Percentiles rank a stretch among this genome's conserved stretches.
Evolutionary conservation across 176 grass and related monocot species (phyloP).

Genomic region (Metroxylon sagu): DNA sequence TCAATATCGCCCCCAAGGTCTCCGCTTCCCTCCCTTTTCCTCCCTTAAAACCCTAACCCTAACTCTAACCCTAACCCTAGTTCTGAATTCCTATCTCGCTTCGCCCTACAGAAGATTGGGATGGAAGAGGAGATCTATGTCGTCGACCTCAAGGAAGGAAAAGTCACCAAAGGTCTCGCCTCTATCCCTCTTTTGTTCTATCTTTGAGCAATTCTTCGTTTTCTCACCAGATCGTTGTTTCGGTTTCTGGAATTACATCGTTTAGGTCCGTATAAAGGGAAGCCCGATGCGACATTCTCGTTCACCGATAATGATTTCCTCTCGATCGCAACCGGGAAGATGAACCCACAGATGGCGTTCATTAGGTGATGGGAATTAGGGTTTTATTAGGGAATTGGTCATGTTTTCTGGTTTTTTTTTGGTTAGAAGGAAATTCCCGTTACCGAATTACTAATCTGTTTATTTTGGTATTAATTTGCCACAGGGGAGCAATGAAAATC

Average conservation of each 20-base stretch:
- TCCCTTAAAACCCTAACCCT: neutral
- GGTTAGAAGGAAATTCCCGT: too few species aligned
- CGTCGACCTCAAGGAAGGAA: slow-evolving; percentile 85
- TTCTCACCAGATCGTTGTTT: neutral
- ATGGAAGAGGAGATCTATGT: slow-evolving; percentile 85
- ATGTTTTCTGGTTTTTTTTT: too few species aligned
- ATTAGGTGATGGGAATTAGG: slow-evolving; percentile 29
- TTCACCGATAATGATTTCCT: slow-evolving; percentile 87
- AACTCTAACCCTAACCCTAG: neutral
- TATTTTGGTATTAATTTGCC: slow-evolving; percentile 5
- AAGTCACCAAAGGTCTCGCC: slow-evolving; percentile 54
- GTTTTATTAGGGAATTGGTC: neutral
- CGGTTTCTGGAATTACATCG: neutral
- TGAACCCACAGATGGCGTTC: slow-evolving; percentile 84
- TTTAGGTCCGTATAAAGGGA: slow-evolving; percentile 60
- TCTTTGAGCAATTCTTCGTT: neutral
- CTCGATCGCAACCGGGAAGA: slow-evolving; percentile 53
- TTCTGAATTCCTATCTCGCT: slow-evolving; percentile 8
- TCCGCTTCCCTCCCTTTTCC: neutral
- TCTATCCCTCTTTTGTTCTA: neutral
- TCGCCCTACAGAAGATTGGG: slow-evolving; percentile 45
- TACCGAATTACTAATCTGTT: too few species aligned
- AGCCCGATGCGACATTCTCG: slow-evolving; percentile 75
- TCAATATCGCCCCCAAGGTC: slow-evolving; percentile 84
- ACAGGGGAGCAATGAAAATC: slow-evolving; percentile 78